Evolutionary conservation across 352 stramenopile species (phyloP).

Genomic region (Phytophthora sansomeana): DNA sequence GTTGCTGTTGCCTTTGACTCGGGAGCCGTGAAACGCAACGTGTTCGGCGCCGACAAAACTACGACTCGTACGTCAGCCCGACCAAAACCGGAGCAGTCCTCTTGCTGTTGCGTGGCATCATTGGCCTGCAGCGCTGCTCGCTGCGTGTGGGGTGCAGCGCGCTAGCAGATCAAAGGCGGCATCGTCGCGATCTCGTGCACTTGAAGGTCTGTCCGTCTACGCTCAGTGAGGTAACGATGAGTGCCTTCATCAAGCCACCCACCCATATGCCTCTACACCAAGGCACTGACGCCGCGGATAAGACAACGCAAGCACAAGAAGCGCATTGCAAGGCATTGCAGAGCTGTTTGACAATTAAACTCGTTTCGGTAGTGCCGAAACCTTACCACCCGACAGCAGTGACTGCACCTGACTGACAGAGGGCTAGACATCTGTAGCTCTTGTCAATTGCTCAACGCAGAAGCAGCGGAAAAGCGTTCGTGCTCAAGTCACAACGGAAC

Average conservation of each 20-base stretch:
- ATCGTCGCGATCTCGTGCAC: neutral
- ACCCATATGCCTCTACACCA: neutral
- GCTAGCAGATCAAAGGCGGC: constrained; percentile 9
- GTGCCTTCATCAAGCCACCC: neutral
- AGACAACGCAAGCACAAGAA: neutral
- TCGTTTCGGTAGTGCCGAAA: constrained; percentile 18
- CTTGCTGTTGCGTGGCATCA: neutral
- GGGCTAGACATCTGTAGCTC: neutral
- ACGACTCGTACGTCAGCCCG: constrained; percentile 27
- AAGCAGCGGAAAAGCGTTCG: constrained; percentile 6
- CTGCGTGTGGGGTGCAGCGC: neutral
- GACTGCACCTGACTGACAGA: neutral
- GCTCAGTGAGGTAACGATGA: neutral
- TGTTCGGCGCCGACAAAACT: constrained; percentile 32
- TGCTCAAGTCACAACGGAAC: constrained; percentile 1
- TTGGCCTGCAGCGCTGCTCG: neutral
- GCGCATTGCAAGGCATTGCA: neutral
- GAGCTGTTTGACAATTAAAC: constrained; percentile 4
- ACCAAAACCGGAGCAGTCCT: constrained; percentile 26
- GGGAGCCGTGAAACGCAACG: constrained; percentile 37
- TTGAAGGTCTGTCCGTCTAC: neutral
- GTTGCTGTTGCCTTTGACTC: constrained; percentile 2
- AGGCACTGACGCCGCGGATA: neutral
- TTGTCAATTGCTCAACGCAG: neutral
- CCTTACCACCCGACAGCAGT: constrained; percentile 1